Conservation (phyloP, 345 rosid genomes). For the Acer yangbiense region DNA sequence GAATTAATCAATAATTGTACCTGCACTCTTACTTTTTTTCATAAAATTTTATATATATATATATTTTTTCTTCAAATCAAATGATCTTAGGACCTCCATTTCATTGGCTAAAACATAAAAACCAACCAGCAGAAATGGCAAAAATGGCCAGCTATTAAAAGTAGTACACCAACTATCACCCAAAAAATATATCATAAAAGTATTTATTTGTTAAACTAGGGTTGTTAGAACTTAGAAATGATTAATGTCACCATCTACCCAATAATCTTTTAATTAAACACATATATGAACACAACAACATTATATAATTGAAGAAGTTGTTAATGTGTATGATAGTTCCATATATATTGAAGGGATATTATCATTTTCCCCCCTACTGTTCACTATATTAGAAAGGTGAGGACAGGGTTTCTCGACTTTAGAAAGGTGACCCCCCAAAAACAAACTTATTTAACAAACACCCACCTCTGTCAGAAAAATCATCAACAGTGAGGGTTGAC, state of each 20-base stretch:
- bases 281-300: background rate
- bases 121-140: constrained; percentile 11
- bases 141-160: constrained; percentile 4
- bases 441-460: no score
- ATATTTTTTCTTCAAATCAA: background rate
- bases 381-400: no score
- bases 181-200: background rate
- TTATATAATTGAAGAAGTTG: constrained; percentile 6
- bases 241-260: background rate
- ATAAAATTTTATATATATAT: background rate
- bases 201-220: background rate
- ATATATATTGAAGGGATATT: background rate
- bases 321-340: background rate
- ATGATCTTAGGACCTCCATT: background rate
- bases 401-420: no score
- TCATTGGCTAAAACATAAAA: constrained; percentile 1
- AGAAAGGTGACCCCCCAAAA: no score
- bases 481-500: no score
- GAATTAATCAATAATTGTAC: background rate
- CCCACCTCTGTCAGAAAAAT: no score
- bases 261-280: constrained; percentile 5
- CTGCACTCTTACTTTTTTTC: background rate
- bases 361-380: no score
- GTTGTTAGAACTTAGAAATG: background rate
- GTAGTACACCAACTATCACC: constrained; percentile 18